phyloP scores from a whole-genome alignment of 2,329 filamentous ascomycete species.

The Penicillium fuscoglaucum region DNA sequence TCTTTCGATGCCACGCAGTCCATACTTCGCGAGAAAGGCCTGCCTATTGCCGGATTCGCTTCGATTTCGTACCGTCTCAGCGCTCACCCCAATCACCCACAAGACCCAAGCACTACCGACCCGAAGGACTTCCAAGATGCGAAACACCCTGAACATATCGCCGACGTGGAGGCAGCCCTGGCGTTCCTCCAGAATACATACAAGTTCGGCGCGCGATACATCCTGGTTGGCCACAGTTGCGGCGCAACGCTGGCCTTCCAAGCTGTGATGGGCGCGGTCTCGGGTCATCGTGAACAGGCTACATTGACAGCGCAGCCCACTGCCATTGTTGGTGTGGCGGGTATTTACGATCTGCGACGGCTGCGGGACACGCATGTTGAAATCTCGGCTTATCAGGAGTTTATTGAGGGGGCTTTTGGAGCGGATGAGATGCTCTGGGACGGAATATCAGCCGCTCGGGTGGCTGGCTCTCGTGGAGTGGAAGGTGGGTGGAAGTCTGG shows the following conservation, averaged over 20 bases:
- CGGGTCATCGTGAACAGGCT: constrained; percentile 14
- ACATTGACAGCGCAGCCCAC: constrained; percentile 29
- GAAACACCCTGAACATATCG: constrained; percentile 48
- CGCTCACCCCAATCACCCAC: constrained; percentile 42
- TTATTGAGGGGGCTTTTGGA: constrained; percentile 47
- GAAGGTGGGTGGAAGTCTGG: constrained; percentile 38
- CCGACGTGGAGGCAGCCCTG: constrained; percentile 44
- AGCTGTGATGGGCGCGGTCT: constrained; percentile 38
- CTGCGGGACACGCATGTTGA: constrained; percentile 37
- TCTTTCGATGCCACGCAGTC: constrained; percentile 40
- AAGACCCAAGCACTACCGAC: constrained; percentile 33
- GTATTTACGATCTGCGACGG: constrained; percentile 46
- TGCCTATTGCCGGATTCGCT: constrained; percentile 43
- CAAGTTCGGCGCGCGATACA: constrained; percentile 40
- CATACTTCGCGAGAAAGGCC: constrained; percentile 29
- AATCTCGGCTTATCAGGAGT: constrained; percentile 39
- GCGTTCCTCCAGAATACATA: constrained; percentile 44
- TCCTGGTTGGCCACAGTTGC: constrained; percentile 50
- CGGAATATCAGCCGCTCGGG: constrained; percentile 41
- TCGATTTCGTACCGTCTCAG: constrained; percentile 51
- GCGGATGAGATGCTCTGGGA: constrained; percentile 40
- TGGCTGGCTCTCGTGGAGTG: constrained; percentile 29
- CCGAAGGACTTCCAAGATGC: constrained; percentile 36
- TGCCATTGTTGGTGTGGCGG: constrained; percentile 45
- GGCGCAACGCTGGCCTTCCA: constrained; percentile 50